phyloP scores from a whole-genome alignment of 495 filamentous ascomycete species.

The Clohesyomyces aquaticus region DNA sequence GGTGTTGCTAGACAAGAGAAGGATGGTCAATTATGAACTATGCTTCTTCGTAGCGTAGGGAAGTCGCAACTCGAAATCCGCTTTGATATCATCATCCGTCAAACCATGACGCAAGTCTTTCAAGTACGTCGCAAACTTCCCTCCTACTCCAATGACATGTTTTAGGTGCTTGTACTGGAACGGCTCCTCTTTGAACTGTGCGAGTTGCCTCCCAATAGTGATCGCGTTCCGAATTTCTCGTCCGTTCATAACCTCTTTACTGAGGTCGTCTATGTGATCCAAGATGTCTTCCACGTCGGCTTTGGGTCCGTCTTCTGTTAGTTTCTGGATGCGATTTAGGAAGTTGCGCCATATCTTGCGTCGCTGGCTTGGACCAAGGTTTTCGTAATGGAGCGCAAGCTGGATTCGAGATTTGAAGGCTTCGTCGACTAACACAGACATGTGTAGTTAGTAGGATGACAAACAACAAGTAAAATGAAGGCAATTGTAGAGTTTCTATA shows the following conservation, averaged over 20 bases:
- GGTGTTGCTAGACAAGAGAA: too few species aligned
- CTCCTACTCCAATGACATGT: not conserved
- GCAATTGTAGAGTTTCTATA: too few species aligned
- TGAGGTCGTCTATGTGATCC: not conserved
- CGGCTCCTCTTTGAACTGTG: not conserved
- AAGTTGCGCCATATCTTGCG: not conserved
- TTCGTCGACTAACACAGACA: too few species aligned
- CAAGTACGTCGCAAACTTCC: not conserved
- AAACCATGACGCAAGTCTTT: not conserved
- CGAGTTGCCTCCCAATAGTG: not conserved
- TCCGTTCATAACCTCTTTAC: not conserved
- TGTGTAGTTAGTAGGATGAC: too few species aligned
- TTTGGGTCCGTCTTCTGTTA: not conserved
- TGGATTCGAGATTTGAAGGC: not conserved
- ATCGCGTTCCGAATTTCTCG: slow-evolving; percentile 2
- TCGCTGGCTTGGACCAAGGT: not conserved
- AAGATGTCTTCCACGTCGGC: not conserved
- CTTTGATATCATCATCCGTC: not conserved
- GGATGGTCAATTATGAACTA: too few species aligned
- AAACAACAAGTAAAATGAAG: too few species aligned
- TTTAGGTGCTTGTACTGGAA: not conserved
- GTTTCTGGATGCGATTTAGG: not conserved
- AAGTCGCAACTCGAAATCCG: too few species aligned
- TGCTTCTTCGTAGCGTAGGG: too few species aligned
- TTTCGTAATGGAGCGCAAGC: not conserved